A percentile compares a stretch with the other conserved stretches of the same genome.
phyloP scores from a whole-genome alignment of 352 stramenopile genomes.

The Globisporangium polare region DNA sequence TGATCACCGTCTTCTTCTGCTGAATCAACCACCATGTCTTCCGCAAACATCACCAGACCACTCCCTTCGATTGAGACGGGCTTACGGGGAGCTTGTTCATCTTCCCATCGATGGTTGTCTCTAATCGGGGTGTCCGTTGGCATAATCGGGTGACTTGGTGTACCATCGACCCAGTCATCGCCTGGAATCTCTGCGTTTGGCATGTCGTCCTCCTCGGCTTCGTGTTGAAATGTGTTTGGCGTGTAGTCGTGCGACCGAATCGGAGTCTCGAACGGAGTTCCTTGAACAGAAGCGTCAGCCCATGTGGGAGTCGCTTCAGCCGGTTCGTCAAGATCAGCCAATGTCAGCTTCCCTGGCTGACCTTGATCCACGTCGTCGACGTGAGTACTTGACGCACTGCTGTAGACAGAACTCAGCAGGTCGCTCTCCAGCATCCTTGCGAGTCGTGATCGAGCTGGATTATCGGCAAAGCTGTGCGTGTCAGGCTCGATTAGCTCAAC shows the following conservation, averaged over 20 bases:
- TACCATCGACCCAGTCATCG: neutral
- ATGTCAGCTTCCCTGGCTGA: neutral
- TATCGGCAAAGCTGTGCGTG: neutral
- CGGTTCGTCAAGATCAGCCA: constrained; percentile 4
- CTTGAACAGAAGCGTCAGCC: neutral
- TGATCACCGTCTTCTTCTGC: neutral
- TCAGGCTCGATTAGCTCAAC: neutral
- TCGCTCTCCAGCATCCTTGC: constrained; percentile 3
- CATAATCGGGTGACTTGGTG: neutral
- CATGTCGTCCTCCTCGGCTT: neutral
- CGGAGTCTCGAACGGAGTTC: neutral
- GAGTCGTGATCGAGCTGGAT: neutral
- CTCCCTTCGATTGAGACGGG: neutral
- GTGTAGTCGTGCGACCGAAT: neutral
- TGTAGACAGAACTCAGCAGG: neutral
- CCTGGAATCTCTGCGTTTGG: neutral
- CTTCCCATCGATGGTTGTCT: neutral
- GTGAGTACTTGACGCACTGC: neutral
- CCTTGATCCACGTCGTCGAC: neutral
- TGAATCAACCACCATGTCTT: constrained; percentile 5
- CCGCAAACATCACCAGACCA: neutral
- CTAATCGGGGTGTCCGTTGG: neutral
- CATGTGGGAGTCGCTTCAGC: neutral
- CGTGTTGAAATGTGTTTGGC: neutral
- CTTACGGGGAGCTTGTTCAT: neutral